Percentiles rank a stretch among this genome's conserved stretches.
Evolutionary conservation across 2,329 filamentous ascomycete genomes (phyloP).

Genomic region (Saccharata proteae): DNA sequence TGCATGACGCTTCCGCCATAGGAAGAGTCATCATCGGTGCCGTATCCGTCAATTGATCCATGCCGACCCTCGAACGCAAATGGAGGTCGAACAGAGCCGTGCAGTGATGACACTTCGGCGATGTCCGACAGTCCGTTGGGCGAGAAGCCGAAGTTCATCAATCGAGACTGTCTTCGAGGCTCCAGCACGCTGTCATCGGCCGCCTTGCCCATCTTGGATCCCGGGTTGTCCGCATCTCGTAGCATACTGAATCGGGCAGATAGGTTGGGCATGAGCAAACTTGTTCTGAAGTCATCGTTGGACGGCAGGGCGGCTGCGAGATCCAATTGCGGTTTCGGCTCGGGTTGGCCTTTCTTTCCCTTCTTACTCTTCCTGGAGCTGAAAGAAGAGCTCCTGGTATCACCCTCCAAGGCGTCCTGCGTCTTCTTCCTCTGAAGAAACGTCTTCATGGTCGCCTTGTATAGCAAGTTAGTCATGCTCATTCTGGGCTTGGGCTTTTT

Average conservation of each 20-base stretch:
- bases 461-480: constrained; percentile 8
- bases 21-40: constrained; percentile 52
- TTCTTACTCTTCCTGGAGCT: constrained; percentile 38
- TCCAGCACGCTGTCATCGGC: constrained; percentile 88
- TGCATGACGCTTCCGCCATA: constrained; percentile 65
- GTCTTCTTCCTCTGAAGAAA: constrained; percentile 63
- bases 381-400: constrained; percentile 9
- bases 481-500: not conserved
- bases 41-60: constrained; percentile 40
- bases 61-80: constrained; percentile 20
- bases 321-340: constrained; percentile 56
- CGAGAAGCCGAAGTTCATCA: constrained; percentile 58
- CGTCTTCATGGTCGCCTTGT: constrained; percentile 52
- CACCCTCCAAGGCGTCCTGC: constrained; percentile 39
- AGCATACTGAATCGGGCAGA: constrained; percentile 96
- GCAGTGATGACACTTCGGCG: constrained; percentile 75
- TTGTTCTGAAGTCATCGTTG: constrained; percentile 85
- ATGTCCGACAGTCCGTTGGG: constrained; percentile 62
- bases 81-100: constrained; percentile 39
- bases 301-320: constrained; percentile 63
- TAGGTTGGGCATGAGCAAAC: constrained; percentile 86
- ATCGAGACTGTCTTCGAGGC: constrained; percentile 66
- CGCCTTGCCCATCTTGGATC: constrained; percentile 79
- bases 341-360: constrained; percentile 35
- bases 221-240: constrained; percentile 84